Evolutionary conservation across 2,329 filamentous ascomycete genomes (phyloP), one percentile per base, ranked within the genome.

Genomic region (Epichloe typhina): DNA sequence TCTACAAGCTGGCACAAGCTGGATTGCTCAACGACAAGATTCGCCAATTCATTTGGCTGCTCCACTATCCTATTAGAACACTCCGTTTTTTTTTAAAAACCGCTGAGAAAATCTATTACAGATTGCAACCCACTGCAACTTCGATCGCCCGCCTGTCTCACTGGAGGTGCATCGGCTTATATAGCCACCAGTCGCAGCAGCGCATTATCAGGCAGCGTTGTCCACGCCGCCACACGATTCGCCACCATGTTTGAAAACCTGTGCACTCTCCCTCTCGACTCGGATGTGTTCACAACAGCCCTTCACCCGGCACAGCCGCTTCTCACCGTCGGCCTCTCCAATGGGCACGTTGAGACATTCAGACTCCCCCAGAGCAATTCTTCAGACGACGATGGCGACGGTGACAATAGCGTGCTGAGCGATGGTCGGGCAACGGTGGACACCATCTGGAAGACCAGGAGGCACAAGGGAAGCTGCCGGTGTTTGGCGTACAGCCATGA

Each of bases 381-480:
- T 36, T 69, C 68, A 17, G 76, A 77, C 44, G 75, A 77, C 31
- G 76, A 79, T 40, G 66, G 54, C 3, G 74, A 74, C 51, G 71
- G 64, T 36, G 72, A 77, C 50, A 66, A 68, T 44, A 79, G 72
- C 56, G 67, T 74, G 2, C 50, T 76, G 21, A 78, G 72, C 19
- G 71, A 75, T 59, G 88, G 88, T 11, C 84, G 78, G 55, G 85
- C 83, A 42, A 80, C 83, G 51, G 86, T 97, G 55, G 86, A 90
- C 58, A 88, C 84, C 0, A 72, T 83, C 53, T 98, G 93, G 93
- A 79, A 80, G 59, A 97, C 93, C 5, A 77, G 83, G 58, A 78
- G 93, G 54, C 93, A 98, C 71, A 95, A 95, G 72, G 91, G 89
- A 12, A 96, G 89, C 74, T 97, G 91, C 64, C 79, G 93, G 49